A percentile compares a stretch with the other conserved stretches of the same genome.
Evolutionary conservation across 1,139 yeast genomes (phyloP).

Genomic region (Blastobotrys petasosporus): DNA sequence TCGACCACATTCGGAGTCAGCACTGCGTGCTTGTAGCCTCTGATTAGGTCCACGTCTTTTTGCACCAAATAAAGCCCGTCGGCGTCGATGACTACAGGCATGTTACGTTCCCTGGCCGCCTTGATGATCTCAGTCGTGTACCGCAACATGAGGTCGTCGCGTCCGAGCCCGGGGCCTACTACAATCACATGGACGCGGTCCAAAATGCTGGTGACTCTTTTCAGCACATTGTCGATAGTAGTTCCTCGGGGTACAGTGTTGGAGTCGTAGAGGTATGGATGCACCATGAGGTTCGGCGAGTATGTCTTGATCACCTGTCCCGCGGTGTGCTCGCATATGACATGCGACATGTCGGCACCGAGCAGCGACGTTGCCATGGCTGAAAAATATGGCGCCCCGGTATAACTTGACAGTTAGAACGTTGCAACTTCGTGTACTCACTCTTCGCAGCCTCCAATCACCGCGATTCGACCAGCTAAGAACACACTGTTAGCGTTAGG

Average conservation of each 20-base stretch:
- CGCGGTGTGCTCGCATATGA: constrained; percentile 74
- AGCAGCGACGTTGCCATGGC: constrained; percentile 76
- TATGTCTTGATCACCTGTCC: constrained; percentile 78
- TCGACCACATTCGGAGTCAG: constrained; percentile 90
- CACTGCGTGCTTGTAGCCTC: constrained; percentile 51
- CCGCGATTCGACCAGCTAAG: constrained; percentile 72
- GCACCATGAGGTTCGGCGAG: constrained; percentile 93
- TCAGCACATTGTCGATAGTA: constrained; percentile 40
- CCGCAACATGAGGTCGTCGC: constrained; percentile 64
- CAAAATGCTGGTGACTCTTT: constrained; percentile 50
- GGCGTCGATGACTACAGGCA: constrained; percentile 81
- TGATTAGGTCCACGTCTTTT: constrained; percentile 48
- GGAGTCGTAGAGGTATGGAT: constrained; percentile 62
- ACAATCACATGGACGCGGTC: constrained; percentile 73
- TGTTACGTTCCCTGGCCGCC: constrained; percentile 44
- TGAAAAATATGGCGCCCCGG: constrained; percentile 94
- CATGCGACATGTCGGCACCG: constrained; percentile 87
- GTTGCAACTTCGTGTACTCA: constrained; percentile 24
- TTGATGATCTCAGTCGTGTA: constrained; percentile 53
- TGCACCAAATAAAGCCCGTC: constrained; percentile 71
- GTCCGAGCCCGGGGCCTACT: constrained; percentile 91
- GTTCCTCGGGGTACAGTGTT: constrained; percentile 25
- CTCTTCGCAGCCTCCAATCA: constrained; percentile 92
- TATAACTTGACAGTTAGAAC: constrained; percentile 40
- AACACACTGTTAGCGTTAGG: background rate